Base-by-base conservation (phyloP, 352 stramenopile genomes). In the Pythium graminicola region DNA sequence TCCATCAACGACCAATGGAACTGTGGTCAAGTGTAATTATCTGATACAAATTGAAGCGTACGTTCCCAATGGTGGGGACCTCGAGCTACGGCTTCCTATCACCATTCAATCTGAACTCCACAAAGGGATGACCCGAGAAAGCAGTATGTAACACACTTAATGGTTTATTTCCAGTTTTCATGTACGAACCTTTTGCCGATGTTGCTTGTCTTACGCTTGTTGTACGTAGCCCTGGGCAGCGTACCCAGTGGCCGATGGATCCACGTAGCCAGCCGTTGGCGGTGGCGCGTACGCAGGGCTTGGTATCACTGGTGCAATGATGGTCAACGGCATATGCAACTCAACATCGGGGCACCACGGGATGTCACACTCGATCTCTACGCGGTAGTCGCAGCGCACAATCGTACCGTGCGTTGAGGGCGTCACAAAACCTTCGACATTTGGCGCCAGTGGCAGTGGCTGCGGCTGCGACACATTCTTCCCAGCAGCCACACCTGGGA, bases 331-430 rank as follows among this genome's bases (percentile, higher is more conserved):
- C 50, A 89, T 54, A 35, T 74, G 68, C 33, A 86, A 51, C 40
- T 70, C 27, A 10, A 86, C 73, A 19, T 86, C 69, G 1, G 73
- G 78, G 54, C 73, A 84, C 71, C 65, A 84, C 0, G 75, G 69
- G 32, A 89, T 81, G 52, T 85, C 73, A 52, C 71, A 85, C 65
- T 85, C 73, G 29, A 85, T 63, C 24, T 82, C 70, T 19, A 89
- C 72, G 13, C 60, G 73, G 42, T 89, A 89, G 2, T 67, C 39
- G 49, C 75, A 85, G 27, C 46, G 51, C 24, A 87, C 71, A 46
- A 86, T 69, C 13, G 54, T 62, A 17, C 73, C 69, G 20, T 56
- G 67, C 4, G 74, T 84, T 6, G 69, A 80, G 22, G 73, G 73
- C 20, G 70, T 76, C 10, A 86, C 49, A 31, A 66, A 55, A 16